A percentile compares a stretch with the other conserved stretches of the same genome.
Conservation (phyloP, 805 yeast genomes). For the Ogataea nitratoaversa region DNA sequence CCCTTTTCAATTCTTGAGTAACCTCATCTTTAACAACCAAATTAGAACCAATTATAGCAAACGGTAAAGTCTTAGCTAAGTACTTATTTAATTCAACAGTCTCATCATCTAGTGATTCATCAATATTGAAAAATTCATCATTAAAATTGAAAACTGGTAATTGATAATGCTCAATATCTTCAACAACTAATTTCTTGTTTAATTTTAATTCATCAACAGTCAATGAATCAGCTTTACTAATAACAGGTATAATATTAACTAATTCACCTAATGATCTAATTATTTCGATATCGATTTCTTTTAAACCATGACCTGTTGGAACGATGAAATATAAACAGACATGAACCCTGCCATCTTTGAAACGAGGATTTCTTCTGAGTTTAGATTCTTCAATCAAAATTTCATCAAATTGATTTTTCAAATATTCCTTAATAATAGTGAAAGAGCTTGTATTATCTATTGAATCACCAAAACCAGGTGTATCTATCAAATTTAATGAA, state of each 20-base stretch:
- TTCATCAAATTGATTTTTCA: conserved; percentile 80
- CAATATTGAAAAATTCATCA: conserved; percentile 42
- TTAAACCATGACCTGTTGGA: conserved; percentile 58
- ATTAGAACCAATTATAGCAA: conserved; percentile 62
- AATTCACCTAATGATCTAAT: conserved; percentile 66
- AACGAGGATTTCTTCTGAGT: conserved; percentile 79
- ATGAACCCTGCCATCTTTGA: conserved; percentile 82
- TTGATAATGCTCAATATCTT: conserved; percentile 67
- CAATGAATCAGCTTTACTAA: conserved; percentile 75
- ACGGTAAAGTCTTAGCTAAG: conserved; percentile 51
- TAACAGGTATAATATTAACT: conserved; percentile 81
- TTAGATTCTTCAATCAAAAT: conserved; percentile 75
- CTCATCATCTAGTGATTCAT: conserved; percentile 29
- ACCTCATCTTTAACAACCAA: conserved; percentile 31
- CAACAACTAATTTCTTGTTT: conserved; percentile 70
- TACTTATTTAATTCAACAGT: conserved; percentile 28
- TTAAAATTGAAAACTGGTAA: conserved; percentile 79
- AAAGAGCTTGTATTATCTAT: conserved; percentile 66
- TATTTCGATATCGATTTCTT: conserved; percentile 69
- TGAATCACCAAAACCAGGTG: conserved; percentile 80
- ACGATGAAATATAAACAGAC: conserved; percentile 85
- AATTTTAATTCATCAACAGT: conserved; percentile 64
- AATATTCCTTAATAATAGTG: conserved; percentile 67
- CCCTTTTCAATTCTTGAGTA: conserved; percentile 37
- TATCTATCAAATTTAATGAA: conserved; percentile 69